Conservation (phyloP, 345 rosid genomes). For the Hypericum perforatum region DNA sequence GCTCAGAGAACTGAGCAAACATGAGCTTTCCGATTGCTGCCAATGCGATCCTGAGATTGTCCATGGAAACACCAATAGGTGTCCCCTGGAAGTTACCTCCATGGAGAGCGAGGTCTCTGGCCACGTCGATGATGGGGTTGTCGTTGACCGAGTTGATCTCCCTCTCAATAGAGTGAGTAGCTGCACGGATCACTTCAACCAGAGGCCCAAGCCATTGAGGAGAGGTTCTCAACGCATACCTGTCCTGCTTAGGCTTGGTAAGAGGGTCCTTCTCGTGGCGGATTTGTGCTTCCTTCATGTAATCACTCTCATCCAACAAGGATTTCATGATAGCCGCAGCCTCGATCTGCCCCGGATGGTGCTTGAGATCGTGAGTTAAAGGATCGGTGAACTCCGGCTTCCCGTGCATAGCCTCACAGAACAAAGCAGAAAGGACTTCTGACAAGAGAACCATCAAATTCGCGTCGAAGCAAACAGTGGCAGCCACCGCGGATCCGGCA, state of each 20-base stretch:
- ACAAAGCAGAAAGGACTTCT: slow-evolving; percentile 50
- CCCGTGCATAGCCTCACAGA: slow-evolving; percentile 69
- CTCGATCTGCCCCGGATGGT: slow-evolving; percentile 76
- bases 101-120: slow-evolving; percentile 57
- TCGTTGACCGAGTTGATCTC: slow-evolving; percentile 79
- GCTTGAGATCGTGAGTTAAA: slow-evolving; percentile 57
- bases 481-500: slow-evolving; percentile 69
- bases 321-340: slow-evolving; percentile 79
- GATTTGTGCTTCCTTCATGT: slow-evolving; percentile 46
- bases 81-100: slow-evolving; percentile 87
- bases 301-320: slow-evolving; percentile 54
- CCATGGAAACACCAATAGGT: slow-evolving; percentile 83
- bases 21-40: slow-evolving; percentile 66
- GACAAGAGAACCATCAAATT: slow-evolving; percentile 40
- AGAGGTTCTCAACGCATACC: slow-evolving; percentile 66
- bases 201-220: slow-evolving; percentile 85
- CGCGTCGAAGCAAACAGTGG: slow-evolving; percentile 52
- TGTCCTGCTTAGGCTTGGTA: slow-evolving; percentile 60
- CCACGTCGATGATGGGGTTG: slow-evolving; percentile 64
- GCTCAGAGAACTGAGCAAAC: slow-evolving; percentile 75
- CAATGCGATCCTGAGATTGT: slow-evolving; percentile 54
- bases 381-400: slow-evolving; percentile 74
- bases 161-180: slow-evolving; percentile 61
- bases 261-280: slow-evolving; percentile 60
- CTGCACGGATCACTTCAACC: slow-evolving; percentile 53